A percentile compares a stretch with the other conserved stretches of the same genome.
These are phyloP conservation scores for Sphaerosporella brunnea DNA, from an alignment of 495 filamentous ascomycete species.

Conservation along the genomic window DNA sequence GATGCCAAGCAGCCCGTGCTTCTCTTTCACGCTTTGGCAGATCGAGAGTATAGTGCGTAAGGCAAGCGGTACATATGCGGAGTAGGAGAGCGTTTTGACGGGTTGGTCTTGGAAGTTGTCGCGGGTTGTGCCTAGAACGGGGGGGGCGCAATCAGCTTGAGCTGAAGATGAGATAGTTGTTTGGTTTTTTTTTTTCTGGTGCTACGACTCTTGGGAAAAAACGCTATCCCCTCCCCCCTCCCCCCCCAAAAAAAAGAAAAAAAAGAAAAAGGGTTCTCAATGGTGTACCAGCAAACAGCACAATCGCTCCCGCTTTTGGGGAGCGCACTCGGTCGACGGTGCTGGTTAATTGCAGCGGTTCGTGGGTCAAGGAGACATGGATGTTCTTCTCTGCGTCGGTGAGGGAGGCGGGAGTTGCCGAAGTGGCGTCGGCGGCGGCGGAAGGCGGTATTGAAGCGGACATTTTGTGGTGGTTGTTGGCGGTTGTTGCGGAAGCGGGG, in stretches of 20 bases:
- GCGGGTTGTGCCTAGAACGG: constrained; percentile 55
- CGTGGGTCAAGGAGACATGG: constrained; percentile 37
- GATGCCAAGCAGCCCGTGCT: constrained; percentile 49
- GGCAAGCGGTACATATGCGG: constrained; percentile 59
- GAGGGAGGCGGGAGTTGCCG: neutral
- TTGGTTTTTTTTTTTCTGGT: no score
- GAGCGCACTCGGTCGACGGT: constrained; percentile 53
- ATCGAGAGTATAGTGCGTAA: constrained; percentile 59
- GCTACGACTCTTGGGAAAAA: no score
- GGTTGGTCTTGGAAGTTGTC: constrained; percentile 59
- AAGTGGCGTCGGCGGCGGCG: no score
- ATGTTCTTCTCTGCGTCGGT: neutral
- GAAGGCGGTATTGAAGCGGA: no score
- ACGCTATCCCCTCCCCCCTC: no score
- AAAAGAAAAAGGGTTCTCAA: no score
- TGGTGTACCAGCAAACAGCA: constrained; percentile 70
- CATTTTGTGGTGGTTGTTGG: no score
- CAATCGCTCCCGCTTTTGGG: constrained; percentile 69
- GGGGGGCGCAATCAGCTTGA: constrained; percentile 8
- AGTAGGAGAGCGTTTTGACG: constrained; percentile 65
- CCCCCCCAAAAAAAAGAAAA: no score
- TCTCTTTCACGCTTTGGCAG: constrained; percentile 37
- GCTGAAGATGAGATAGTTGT: no score
- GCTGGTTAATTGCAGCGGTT: constrained; percentile 39
- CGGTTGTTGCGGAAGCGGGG: no score